These are phyloP conservation scores for Phytophthora tubulina DNA, from an alignment of 352 stramenopile genomes.

Conservation along the genomic window DNA sequence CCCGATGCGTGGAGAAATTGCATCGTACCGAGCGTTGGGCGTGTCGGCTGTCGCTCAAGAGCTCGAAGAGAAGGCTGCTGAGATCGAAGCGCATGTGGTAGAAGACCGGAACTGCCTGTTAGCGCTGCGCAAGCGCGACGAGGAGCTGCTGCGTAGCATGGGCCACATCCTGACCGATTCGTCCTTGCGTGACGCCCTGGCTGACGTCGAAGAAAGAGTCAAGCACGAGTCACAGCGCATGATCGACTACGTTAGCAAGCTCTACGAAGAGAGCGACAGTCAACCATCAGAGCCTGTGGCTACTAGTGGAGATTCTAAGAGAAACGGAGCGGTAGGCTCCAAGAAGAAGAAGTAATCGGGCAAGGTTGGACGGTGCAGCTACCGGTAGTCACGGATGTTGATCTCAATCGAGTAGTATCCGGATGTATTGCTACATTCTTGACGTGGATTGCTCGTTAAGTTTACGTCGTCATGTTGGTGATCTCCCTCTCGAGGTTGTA, in stretches of 20 bases:
- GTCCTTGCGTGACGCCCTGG: constrained; percentile 28
- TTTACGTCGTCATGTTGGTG: constrained; percentile 61
- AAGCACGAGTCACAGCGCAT: constrained; percentile 68
- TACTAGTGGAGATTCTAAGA: constrained; percentile 7
- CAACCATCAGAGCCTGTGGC: not conserved
- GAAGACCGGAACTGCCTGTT: constrained; percentile 63
- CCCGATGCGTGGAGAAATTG: constrained; percentile 52
- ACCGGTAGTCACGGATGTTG: no score
- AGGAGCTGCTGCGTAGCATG: constrained; percentile 54
- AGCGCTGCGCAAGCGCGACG: constrained; percentile 58
- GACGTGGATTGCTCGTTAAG: no score
- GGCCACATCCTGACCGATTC: constrained; percentile 42
- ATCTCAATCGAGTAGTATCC: no score
- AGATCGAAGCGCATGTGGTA: constrained; percentile 50
- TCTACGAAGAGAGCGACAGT: constrained; percentile 47
- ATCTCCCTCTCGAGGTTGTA: constrained; percentile 80
- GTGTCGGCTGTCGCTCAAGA: constrained; percentile 64
- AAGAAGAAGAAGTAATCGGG: constrained; percentile 42
- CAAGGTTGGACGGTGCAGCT: not conserved
- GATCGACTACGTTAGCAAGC: constrained; percentile 68
- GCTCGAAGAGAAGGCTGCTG: constrained; percentile 52
- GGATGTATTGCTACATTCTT: no score
- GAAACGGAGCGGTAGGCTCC: constrained; percentile 20
- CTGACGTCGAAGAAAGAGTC: constrained; percentile 49
- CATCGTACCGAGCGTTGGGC: constrained; percentile 63